A percentile compares a stretch with the other conserved stretches of the same genome.
Conservation (phyloP, 75 land plant genomes). For the Cupressus sempervirens region DNA sequence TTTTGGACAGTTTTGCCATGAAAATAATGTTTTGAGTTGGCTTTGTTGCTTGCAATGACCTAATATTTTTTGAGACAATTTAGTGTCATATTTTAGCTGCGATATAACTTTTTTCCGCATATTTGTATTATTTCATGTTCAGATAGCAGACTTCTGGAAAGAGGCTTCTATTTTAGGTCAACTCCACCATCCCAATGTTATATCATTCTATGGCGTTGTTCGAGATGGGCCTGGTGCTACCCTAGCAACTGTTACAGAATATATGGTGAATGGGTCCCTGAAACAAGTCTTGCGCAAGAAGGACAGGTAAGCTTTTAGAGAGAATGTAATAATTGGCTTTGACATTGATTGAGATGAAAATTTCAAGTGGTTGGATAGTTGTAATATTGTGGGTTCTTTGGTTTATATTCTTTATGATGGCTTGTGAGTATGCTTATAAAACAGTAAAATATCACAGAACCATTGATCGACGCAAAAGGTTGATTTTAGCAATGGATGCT, state of each 20-base stretch:
- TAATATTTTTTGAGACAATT: background rate
- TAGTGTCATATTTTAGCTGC: background rate
- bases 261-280: conserved; percentile 95
- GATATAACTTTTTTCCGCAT: background rate
- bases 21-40: background rate
- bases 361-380: background rate
- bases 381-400: background rate
- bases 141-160: conserved; percentile 97
- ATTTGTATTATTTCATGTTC: background rate
- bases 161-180: conserved; percentile 82
- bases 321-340: background rate
- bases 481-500: conserved; percentile 91
- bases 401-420: background rate
- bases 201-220: conserved; percentile 95
- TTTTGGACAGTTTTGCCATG: background rate
- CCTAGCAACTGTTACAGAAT: conserved; percentile 93
- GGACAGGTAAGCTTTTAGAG: conserved; percentile 56
- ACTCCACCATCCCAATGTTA: conserved; percentile 96
- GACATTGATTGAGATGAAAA: background rate
- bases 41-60: background rate
- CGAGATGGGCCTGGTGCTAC: conserved; percentile 98
- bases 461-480: conserved; percentile 86
- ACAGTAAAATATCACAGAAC: conserved; percentile 47
- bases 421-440: background rate
- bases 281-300: conserved; percentile 91